Base-by-base conservation (phyloP, 345 rosid genomes). In the Carallia brachiata region DNA sequence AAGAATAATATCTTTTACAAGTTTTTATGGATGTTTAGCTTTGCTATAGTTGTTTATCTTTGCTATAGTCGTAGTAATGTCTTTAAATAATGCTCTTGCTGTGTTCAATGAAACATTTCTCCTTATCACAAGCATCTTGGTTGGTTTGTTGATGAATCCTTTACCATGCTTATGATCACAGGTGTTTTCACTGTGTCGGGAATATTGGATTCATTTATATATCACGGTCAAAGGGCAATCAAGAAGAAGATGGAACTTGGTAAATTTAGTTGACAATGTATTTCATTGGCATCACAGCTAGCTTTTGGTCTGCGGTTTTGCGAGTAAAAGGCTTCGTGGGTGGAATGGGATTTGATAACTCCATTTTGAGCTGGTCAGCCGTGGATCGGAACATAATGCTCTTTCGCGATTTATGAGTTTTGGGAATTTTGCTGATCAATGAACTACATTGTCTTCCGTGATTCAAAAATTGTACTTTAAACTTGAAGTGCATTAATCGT, bases 161-260 rank as follows among this genome's bases (percentile, higher is more conserved):
- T 27, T 12, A 44, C 12, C 12, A 13, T 61, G 68, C 27, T 66
- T 48, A 23, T 63, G 28, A 37, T 67, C 86, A 92, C n/a, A n/a
- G 98, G 98, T 64, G 86, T 95, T 66, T 95, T 92, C 81, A 89
- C 98, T 2, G 96, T 95, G 37, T 92, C 99, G 6, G 98, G 96
- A 66, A 92, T 95, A 78, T 63, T 95, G 66, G 99, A 95, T 78
- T 78, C 99, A 61, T 90, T 95, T 66, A 52, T 95, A 69, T 95
- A 90, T 70, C 97, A 95, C 74, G 96, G 99, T 71, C 98, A 95
- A 70, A 95, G 61, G 81, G 96, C 93, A 77, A 92, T 95, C 77
- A 92, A 89, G 87, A 95, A 95, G 90, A 94, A 94, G 87, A 94
- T 91, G 82, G 98, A 91, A 78, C 80, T 94, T 5, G 98, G 98